Base-by-base conservation (phyloP, 2,329 filamentous ascomycete species). In the Coccinonectria pachysandricola region DNA sequence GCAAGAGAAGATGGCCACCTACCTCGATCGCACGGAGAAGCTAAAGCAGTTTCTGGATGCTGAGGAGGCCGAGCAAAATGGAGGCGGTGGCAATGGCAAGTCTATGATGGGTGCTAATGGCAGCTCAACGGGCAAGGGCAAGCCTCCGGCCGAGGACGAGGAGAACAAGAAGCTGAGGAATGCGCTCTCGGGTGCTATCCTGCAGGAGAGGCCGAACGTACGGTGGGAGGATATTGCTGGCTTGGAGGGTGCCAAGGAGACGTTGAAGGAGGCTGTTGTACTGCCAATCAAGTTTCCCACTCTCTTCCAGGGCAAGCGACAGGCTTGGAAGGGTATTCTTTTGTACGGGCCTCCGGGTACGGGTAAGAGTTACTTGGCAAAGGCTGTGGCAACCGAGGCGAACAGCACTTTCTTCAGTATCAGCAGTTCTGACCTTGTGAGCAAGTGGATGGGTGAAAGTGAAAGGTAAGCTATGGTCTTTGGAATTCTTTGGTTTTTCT, bases 391-490 rank as follows among this genome's bases (percentile, higher is more conserved):
- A 27, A 98, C 91, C 11, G 91, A 98, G 59, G 91, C 91, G 32
- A 96, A 98, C 58, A 95, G 87, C 58, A 96, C 91, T 4, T 98
- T 98, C 54, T 98, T 98, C 70, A 95, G 86, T 50, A 88, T 98
- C 41, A 93, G 84, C 60, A 93, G 84, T 67, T 93, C 85, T 51
- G 91, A 98, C 54, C 57, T 98, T 56, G 91, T 98, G 35, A 94
- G 85, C 56, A 98, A 98, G 54, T 98, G 91, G 91, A 98, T 98
- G 91, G 91, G 91, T 63, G 91, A 98, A 60, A 92, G 83, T 66
- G 91, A 98, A 74, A 75, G 86, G 84, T 92, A 62, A 34, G 51
- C 16, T 11, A 6, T 24, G 11, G 12, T 17, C 23, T 10, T 10
- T 11, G 14, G 9, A 16, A 6, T 25, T n/a, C 5, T n/a, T n/a